Percentiles rank a stretch among this genome's conserved stretches.
Evolutionary conservation across 2,329 filamentous ascomycete species (phyloP).

Genomic region (Dothiorella sarmentorum): DNA sequence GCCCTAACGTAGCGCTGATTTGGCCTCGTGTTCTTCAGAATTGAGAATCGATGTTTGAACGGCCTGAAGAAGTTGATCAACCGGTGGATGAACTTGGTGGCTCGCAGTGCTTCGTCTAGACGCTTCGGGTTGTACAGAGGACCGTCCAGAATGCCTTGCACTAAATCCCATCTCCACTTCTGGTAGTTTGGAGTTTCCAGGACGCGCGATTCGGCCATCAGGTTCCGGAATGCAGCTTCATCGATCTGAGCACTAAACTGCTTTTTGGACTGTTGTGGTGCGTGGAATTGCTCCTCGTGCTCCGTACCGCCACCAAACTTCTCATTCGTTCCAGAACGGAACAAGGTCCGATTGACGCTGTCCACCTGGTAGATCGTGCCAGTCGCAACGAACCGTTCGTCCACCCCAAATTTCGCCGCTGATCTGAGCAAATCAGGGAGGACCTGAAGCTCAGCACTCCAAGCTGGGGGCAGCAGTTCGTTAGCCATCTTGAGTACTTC

Average conservation of each 20-base stretch:
- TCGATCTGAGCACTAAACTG: constrained; percentile 56
- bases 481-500: constrained; percentile 89
- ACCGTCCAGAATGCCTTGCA: constrained; percentile 86
- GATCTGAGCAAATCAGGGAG: constrained; percentile 80
- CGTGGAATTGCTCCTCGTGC: constrained; percentile 20
- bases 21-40: constrained; percentile 82
- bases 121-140: constrained; percentile 87
- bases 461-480: constrained; percentile 73
- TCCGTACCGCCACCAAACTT: constrained; percentile 40
- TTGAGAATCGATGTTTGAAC: constrained; percentile 94
- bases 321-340: constrained; percentile 62
- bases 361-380: constrained; percentile 97
- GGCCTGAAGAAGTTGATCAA: constrained; percentile 93
- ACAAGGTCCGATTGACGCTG: constrained; percentile 89
- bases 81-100: constrained; percentile 93
- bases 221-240: constrained; percentile 59
- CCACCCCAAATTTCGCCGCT: constrained; percentile 67
- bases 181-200: constrained; percentile 83
- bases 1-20: constrained; percentile 92
- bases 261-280: constrained; percentile 42
- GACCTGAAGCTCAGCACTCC: constrained; percentile 82
- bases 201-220: constrained; percentile 76
- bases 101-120: constrained; percentile 89
- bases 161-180: constrained; percentile 98
- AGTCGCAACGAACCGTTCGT: constrained; percentile 75